A percentile compares a stretch with the other conserved stretches of the same genome.
These are phyloP conservation scores for Pyrus communis DNA, from an alignment of 306 rosid species.

Conservation along the genomic window DNA sequence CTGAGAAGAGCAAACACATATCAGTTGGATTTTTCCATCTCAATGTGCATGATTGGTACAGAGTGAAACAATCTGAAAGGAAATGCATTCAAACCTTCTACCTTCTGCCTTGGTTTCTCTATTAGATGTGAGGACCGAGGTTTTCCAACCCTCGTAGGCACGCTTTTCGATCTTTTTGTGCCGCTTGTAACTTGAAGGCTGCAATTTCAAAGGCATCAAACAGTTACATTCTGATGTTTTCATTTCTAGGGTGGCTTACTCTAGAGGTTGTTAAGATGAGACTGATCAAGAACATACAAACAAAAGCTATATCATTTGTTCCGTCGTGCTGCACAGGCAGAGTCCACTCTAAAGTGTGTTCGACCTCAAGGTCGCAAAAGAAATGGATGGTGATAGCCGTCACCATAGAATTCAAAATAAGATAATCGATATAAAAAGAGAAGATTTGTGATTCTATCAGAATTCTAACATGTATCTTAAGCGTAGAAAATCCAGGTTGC, in stretches of 20 bases:
- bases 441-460: not conserved
- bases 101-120: constrained; percentile 50
- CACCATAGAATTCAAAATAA: not conserved
- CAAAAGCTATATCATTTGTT: too few species aligned
- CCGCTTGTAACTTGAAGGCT: constrained; percentile 63
- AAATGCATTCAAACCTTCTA: constrained; percentile 41
- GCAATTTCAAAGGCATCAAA: constrained; percentile 14
- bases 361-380: too few species aligned
- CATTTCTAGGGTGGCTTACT: too few species aligned
- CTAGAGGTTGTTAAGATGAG: too few species aligned
- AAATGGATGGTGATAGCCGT: not conserved
- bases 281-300: too few species aligned
- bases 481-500: not conserved
- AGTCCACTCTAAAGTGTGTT: too few species aligned
- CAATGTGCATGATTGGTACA: not conserved
- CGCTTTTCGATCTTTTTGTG: constrained; percentile 43
- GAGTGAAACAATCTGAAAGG: not conserved
- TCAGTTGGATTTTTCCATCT: constrained; percentile 1
- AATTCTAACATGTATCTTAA: not conserved
- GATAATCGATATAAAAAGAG: not conserved
- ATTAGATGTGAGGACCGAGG: constrained; percentile 54
- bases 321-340: too few species aligned
- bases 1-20: constrained; percentile 21
- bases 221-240: not conserved
- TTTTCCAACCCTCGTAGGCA: constrained; percentile 64